Conservation (phyloP, 1,139 yeast genomes). For the Hyphopichia wangnamkhiaoensis region DNA sequence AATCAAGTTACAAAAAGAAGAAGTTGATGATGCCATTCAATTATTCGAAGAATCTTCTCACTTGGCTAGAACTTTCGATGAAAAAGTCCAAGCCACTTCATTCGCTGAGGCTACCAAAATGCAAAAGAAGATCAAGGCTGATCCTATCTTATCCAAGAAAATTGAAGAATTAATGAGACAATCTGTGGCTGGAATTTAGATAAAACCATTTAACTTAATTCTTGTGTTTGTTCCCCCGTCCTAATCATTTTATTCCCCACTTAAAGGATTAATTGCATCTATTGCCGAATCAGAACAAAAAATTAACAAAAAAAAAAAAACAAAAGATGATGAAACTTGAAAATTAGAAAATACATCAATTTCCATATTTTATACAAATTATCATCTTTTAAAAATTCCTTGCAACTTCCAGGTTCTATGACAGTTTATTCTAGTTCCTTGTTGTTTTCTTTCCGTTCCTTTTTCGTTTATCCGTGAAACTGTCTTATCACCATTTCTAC, state of each 20-base stretch:
- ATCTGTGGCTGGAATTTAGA: slow-evolving; percentile 8
- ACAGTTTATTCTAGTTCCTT: no score
- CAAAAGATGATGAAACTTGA: no score
- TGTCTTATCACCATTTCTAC: no score
- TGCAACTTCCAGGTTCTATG: no score
- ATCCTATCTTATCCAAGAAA: slow-evolving; percentile 56
- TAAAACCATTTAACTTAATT: no score
- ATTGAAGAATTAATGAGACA: slow-evolving; percentile 48
- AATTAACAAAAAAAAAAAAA: not conserved
- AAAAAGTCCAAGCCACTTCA: slow-evolving; percentile 87
- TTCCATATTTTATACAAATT: no score
- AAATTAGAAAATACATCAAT: no score
- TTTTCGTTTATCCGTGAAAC: no score
- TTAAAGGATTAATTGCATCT: no score
- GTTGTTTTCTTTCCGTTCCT: not conserved
- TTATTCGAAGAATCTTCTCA: slow-evolving; percentile 81
- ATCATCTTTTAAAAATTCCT: no score
- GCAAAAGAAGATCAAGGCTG: slow-evolving; percentile 71
- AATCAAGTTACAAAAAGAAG: slow-evolving; percentile 79
- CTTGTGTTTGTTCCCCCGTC: not conserved
- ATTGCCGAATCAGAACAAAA: not conserved
- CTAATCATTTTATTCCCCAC: no score
- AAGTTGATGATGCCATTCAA: slow-evolving; percentile 77
- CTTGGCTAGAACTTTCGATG: slow-evolving; percentile 81
- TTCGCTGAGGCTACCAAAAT: slow-evolving; percentile 90